Evolutionary conservation across 129 eudicot species (phyloP).

Genomic region (Lactuca sativa): DNA sequence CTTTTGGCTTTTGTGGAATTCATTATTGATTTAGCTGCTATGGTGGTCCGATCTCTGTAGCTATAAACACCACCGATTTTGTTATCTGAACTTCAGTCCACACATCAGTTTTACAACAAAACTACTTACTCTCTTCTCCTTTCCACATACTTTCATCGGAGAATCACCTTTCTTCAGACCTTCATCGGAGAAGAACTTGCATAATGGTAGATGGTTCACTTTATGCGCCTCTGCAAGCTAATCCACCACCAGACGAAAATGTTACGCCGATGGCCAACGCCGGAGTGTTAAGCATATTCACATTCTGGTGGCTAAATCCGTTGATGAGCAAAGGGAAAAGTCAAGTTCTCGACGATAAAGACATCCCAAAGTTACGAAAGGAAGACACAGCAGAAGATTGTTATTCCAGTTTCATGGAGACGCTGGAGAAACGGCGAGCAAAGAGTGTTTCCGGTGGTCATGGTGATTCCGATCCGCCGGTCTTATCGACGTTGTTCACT

Average conservation of each 20-base stretch:
- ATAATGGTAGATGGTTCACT: neutral
- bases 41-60: too few species aligned
- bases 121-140: neutral
- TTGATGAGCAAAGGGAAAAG: constrained; percentile 48
- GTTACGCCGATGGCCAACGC: constrained; percentile 50
- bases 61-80: too few species aligned
- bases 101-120: neutral
- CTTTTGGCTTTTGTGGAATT: too few species aligned
- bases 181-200: neutral
- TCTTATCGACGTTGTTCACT: constrained; percentile 39
- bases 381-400: constrained; percentile 48
- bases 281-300: constrained; percentile 42
- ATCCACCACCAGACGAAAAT: constrained; percentile 14
- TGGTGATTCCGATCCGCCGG: constrained; percentile 28
- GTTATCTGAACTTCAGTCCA: too few species aligned
- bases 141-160: neutral
- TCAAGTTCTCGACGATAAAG: constrained; percentile 51
- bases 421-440: constrained; percentile 28
- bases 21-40: too few species aligned
- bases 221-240: constrained; percentile 41
- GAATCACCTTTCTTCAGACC: neutral
- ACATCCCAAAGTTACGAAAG: constrained; percentile 45
- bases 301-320: constrained; percentile 70
- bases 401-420: constrained; percentile 45
- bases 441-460: constrained; percentile 6